Conservation (phyloP, 1,139 yeast species). For the Hyphopichia fennica region DNA sequence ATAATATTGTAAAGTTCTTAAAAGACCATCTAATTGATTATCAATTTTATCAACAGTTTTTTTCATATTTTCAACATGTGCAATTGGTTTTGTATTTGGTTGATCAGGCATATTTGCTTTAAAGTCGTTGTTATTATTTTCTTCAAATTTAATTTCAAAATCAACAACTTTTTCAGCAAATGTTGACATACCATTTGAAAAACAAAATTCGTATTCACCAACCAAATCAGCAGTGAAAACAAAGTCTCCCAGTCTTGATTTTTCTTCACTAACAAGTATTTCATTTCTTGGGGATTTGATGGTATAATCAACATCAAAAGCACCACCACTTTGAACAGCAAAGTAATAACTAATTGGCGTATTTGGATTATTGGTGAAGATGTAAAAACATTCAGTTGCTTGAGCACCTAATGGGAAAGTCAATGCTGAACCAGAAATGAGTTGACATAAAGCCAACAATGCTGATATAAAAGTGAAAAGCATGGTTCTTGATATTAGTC, state of each 20-base stretch:
- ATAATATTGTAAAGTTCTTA: constrained; percentile 74
- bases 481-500: constrained; percentile 8
- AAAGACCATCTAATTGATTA: constrained; percentile 60
- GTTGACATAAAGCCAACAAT: constrained; percentile 25
- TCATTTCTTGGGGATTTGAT: constrained; percentile 69
- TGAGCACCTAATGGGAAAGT: constrained; percentile 80
- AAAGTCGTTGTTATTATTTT: constrained; percentile 43
- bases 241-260: constrained; percentile 86
- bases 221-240: constrained; percentile 61
- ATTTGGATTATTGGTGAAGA: constrained; percentile 63
- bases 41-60: constrained; percentile 63
- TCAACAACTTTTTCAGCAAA: constrained; percentile 87
- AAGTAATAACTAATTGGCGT: constrained; percentile 78
- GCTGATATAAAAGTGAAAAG: constrained; percentile 15
- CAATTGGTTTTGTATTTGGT: constrained; percentile 58
- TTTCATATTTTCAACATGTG: constrained; percentile 62
- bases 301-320: constrained; percentile 79
- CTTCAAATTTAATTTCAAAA: constrained; percentile 71
- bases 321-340: constrained; percentile 90
- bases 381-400: constrained; percentile 75
- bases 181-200: constrained; percentile 83
- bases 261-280: constrained; percentile 56
- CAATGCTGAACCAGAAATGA: constrained; percentile 51
- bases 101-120: constrained; percentile 66
- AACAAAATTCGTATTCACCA: constrained; percentile 95